Evolutionary conservation across 2,329 filamentous ascomycete species (phyloP), one percentile per base, ranked within the genome.

Genomic region (Ceratocystis papillata): DNA sequence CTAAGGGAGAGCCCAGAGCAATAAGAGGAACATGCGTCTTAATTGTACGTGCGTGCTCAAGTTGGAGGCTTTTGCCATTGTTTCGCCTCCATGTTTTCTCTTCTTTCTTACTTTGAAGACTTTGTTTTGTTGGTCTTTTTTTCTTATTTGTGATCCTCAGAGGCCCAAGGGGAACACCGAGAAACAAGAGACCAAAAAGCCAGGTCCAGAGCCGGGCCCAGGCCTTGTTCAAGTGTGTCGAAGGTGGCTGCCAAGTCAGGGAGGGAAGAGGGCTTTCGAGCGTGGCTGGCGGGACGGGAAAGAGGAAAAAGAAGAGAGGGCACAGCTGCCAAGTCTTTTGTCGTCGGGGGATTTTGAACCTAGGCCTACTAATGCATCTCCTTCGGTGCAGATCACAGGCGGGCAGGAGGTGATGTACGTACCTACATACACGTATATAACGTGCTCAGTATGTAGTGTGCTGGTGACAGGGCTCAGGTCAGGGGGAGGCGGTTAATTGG

Each of bases 161-260:
- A 17, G 22, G 2, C 6, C 12, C 28, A 37, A 59, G 28, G 55
- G 15, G 28, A 59, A 59, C 28, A 25, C 55, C 55, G 59, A 33
- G 59, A 45, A 62, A 62, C 10, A 45, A 45, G 10, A 30, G 20
- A 59, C 45, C 15, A 28, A 46, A n/a, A 28, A 57, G 53, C 53
- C 28, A 48, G 28, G 44, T 20, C 48, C 7, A 25, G 20, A 46
- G 25, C 37, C 4, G 10, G 37, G 37, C 12, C 37, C 10, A 41
- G 37, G 10, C 37, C 37, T 15, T 37, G 3, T 12, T 15, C 37
- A 41, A 41, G 37, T 15, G 37, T 41, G 10, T 15, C 12, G 37
- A 12, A 41, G 10, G 37, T 41, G 10, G 37, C 10, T 4, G 12
- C 53, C 28, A 53, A 25, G 41, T 4, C 17, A 28, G 63, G 63